Conservation (phyloP, 257 asterid genomes). For the Lycium ferocissimum region DNA sequence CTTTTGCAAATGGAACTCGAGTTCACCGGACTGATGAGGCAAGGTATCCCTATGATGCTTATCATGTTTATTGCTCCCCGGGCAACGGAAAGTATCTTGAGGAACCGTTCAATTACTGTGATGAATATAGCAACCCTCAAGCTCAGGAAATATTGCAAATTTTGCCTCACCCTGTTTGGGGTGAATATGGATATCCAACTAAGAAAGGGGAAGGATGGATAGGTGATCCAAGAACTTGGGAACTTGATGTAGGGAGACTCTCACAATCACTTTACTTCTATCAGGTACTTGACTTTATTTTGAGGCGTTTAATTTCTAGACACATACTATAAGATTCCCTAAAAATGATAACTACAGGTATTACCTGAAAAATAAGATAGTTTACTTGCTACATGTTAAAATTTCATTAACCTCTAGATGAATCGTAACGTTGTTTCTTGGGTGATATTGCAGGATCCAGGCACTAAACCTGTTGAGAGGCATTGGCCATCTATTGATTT, state of each 20-base stretch:
- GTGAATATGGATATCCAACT: slow-evolving; percentile 74
- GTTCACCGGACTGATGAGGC: slow-evolving; percentile 59
- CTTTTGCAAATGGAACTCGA: slow-evolving; percentile 63
- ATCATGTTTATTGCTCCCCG: slow-evolving; percentile 72
- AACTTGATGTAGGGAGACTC: slow-evolving; percentile 68
- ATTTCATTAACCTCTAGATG: neutral
- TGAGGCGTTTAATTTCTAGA: neutral
- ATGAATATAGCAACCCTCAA: slow-evolving; percentile 82
- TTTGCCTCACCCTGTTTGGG: slow-evolving; percentile 85
- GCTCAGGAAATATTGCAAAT: slow-evolving; percentile 84
- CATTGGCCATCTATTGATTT: slow-evolving; percentile 71
- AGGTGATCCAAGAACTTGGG: slow-evolving; percentile 76
- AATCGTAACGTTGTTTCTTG: neutral
- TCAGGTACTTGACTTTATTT: slow-evolving; percentile 44
- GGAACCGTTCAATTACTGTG: slow-evolving; percentile 59
- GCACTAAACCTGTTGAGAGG: slow-evolving; percentile 65
- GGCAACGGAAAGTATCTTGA: slow-evolving; percentile 60
- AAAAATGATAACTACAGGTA: neutral
- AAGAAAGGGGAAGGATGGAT: slow-evolving; percentile 82
- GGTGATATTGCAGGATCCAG: slow-evolving; percentile 68
- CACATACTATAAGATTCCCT: neutral
- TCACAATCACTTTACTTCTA: slow-evolving; percentile 67
- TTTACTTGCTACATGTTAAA: too few species aligned
- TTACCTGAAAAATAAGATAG: neutral
- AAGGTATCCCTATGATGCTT: slow-evolving; percentile 70